phyloP scores from a whole-genome alignment of 2,329 filamentous ascomycete species.

The Fusarium sp. region DNA sequence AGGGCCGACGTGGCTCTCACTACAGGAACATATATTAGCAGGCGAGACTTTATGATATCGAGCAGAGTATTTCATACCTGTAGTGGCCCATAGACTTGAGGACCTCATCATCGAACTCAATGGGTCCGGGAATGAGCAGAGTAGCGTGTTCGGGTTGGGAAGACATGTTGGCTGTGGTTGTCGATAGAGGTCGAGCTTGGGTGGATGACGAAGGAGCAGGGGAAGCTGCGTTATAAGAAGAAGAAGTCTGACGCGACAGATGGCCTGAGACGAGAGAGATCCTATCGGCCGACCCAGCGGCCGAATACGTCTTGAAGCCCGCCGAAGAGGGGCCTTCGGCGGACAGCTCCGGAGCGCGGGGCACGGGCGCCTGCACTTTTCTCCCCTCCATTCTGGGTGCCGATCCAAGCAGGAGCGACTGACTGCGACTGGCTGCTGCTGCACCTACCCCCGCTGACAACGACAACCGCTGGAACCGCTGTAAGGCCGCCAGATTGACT shows the following conservation, averaged over 20 bases:
- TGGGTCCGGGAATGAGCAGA: conserved; percentile 94
- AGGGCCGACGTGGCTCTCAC: conserved; percentile 92
- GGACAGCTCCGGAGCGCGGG: conserved; percentile 47
- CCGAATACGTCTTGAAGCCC: conserved; percentile 40
- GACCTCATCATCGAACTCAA: conserved; percentile 98
- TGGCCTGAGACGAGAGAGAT: conserved; percentile 47
- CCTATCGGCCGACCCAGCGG: conserved; percentile 44
- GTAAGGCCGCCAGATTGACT: conserved; percentile 40
- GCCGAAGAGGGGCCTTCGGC: conserved; percentile 47
- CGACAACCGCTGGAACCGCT: conserved; percentile 27
- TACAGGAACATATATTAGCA: conserved; percentile 51
- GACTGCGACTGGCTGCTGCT: conserved; percentile 24
- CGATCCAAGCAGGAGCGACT: conserved; percentile 44
- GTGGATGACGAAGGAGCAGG: conserved; percentile 25
- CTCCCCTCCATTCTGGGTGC: conserved; percentile 41
- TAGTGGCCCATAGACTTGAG: conserved; percentile 95
- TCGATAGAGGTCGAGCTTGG: conserved; percentile 40
- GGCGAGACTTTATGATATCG: not conserved
- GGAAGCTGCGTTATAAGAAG: conserved; percentile 33
- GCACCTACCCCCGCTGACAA: conserved; percentile 32
- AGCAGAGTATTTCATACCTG: conserved; percentile 61
- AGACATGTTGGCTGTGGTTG: conserved; percentile 62
- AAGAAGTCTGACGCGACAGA: conserved; percentile 32
- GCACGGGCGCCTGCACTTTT: conserved; percentile 41
- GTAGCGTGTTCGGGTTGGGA: conserved; percentile 72